These are phyloP conservation scores for Castanea sativa DNA, from an alignment of 306 rosid species.

Conservation along the genomic window DNA sequence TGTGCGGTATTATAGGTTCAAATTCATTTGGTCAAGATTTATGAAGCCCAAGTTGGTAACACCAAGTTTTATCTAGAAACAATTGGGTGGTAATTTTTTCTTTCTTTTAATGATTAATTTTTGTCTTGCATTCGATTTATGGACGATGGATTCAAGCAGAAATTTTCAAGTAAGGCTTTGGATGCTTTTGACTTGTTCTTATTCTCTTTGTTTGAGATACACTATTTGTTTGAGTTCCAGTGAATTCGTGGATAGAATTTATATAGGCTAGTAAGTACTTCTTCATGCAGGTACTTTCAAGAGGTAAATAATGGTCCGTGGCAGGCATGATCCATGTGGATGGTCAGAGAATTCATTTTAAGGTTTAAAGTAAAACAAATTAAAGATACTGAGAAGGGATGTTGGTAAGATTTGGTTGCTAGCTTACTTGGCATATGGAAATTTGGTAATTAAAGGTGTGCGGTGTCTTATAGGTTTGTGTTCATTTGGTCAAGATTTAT, in stretches of 20 bases:
- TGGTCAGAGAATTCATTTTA: not conserved
- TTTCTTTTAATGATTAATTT: not conserved
- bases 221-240: not conserved
- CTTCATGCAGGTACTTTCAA: not conserved
- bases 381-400: not conserved
- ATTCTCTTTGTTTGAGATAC: not conserved
- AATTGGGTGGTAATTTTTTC: not conserved
- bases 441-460: not conserved
- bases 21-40: not conserved
- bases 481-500: too few species aligned
- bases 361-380: not conserved
- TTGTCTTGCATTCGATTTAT: not conserved
- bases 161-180: not conserved
- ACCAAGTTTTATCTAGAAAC: not conserved
- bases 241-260: not conserved
- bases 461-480: too few species aligned
- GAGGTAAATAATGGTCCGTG: not conserved
- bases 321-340: not conserved
- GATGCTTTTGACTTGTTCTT: not conserved
- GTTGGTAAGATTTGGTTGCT: not conserved
- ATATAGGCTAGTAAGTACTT: not conserved
- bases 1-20: not conserved
- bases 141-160: not conserved
- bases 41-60: not conserved
- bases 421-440: not conserved